Conservation (phyloP, 2,329 filamentous ascomycete species). For the Sporothrix variecibatus region DNA sequence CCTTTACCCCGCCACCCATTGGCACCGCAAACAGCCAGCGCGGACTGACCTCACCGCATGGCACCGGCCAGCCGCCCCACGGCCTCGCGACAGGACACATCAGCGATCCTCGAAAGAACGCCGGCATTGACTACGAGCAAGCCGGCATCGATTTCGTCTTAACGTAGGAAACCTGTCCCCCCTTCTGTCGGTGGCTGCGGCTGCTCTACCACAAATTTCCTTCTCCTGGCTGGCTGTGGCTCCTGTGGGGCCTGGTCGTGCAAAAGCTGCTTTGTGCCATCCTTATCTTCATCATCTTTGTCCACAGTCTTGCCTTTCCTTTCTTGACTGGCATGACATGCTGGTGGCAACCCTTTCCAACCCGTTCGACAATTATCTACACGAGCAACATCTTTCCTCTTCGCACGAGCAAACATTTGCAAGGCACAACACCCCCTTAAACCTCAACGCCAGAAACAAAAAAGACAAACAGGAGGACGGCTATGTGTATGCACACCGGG, state of each 20-base stretch:
- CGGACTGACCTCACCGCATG: constrained; percentile 23
- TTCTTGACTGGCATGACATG: background rate
- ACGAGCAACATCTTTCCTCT: background rate
- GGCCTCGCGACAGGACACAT: constrained; percentile 21
- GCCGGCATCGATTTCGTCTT: constrained; percentile 88
- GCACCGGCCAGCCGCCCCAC: background rate
- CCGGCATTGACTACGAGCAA: constrained; percentile 71
- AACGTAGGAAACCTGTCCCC: constrained; percentile 71
- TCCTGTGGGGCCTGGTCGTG: background rate
- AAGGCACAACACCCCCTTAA: background rate
- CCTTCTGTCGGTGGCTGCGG: constrained; percentile 34
- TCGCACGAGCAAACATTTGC: background rate
- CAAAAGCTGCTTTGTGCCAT: background rate
- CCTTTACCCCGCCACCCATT: constrained; percentile 50
- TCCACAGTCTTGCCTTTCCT: background rate
- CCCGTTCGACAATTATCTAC: background rate
- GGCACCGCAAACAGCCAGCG: constrained; percentile 32
- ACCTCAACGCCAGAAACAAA: background rate
- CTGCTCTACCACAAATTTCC: constrained; percentile 13
- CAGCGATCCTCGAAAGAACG: constrained; percentile 39
- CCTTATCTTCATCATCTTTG: background rate
- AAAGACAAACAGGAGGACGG: background rate
- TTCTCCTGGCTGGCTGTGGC: background rate
- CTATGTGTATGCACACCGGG: background rate
- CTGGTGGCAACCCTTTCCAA: background rate